phyloP scores from a whole-genome alignment of 1,284 basidiomycete species.

The Sporisorium iseilematis-ciliati region DNA sequence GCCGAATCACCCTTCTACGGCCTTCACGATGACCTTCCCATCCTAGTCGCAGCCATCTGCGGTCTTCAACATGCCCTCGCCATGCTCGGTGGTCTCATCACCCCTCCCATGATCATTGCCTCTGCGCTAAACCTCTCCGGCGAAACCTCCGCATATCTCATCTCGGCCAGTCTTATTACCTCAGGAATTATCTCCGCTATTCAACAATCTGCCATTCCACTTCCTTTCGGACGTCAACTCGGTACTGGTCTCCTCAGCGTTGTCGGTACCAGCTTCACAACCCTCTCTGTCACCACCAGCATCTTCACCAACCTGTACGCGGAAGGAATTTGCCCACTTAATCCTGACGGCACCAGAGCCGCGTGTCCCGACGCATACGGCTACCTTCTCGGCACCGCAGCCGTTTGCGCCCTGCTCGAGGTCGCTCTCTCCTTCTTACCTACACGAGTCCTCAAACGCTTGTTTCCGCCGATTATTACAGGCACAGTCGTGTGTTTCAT shows the following conservation, averaged over 20 bases:
- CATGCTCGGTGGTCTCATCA: conserved; percentile 82
- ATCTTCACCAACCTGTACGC: conserved; percentile 81
- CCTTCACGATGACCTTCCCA: conserved; percentile 56
- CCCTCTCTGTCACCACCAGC: conserved; percentile 78
- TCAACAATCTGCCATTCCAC: conserved; percentile 78
- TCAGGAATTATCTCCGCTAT: conserved; percentile 79
- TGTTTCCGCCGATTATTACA: conserved; percentile 86
- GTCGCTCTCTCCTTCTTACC: conserved; percentile 82
- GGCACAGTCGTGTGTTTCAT: conserved; percentile 72
- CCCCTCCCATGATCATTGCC: conserved; percentile 79
- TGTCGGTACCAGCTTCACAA: conserved; percentile 87
- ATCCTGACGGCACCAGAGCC: conserved; percentile 76
- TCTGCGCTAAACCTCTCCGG: conserved; percentile 64
- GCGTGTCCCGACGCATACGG: conserved; percentile 74
- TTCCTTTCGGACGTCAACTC: conserved; percentile 77
- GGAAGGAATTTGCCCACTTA: conserved; percentile 80
- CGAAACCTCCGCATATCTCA: conserved; percentile 79
- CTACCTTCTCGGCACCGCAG: conserved; percentile 77
- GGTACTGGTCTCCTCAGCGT: conserved; percentile 84
- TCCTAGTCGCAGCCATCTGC: conserved; percentile 50
- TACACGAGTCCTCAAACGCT: conserved; percentile 74
- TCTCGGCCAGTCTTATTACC: conserved; percentile 81
- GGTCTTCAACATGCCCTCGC: conserved; percentile 81
- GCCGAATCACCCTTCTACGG: conserved; percentile 59
- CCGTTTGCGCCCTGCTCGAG: conserved; percentile 84